Evolutionary conservation across 2,329 filamentous ascomycete genomes (phyloP), one percentile per base, ranked within the genome.

Genomic region (Trichoderma lentiforme): DNA sequence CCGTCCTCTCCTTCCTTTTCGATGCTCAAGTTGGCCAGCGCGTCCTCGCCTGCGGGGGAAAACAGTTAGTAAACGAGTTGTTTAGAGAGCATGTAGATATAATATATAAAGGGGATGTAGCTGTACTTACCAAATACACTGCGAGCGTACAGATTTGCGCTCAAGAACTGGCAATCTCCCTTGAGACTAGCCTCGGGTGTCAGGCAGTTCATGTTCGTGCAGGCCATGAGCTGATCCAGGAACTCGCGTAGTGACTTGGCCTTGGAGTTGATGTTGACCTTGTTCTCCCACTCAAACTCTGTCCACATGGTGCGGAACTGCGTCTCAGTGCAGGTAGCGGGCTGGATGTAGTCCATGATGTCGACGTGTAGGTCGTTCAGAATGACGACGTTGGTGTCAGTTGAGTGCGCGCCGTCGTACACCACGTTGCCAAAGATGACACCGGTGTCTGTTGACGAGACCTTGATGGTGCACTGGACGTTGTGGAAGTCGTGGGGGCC

Each of bases 281-380:
- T 99, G 86, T 99, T 99, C 87, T 99, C 96, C 96, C 96, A 99
- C 81, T 99, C 96, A 76, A 99, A 99, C 81, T 99, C 96, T 47
- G 96, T 99, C 96, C 96, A 99, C 96, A 99, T 99, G n/a, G 94
- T 97, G 73, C 96, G 90, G 91, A 99, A 99, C 79, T 98, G 94
- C 12, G 95, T 98, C 86, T 99, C 96, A 5, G 94, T 96, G 86
- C 96, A 99, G 18, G 94, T 91, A 7, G 95, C 95, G 1, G 96
- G 96, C 81, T 98, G 95, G 78, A 99, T 99, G 84, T 99, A 99
- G 84, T 99, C 96, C 96, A 99, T 99, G 75, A 99, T 98, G 80
- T 99, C 96, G 71, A 98, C 95, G 79, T 99, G 96, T 34, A 99
- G 90, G 81, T 99, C 96, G 80, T 98, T 98, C 69, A 99, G 88